Percentiles rank a stretch among this genome's conserved stretches.
Conservation (phyloP, 148 eudicot species). For the Cornus kousa region DNA sequence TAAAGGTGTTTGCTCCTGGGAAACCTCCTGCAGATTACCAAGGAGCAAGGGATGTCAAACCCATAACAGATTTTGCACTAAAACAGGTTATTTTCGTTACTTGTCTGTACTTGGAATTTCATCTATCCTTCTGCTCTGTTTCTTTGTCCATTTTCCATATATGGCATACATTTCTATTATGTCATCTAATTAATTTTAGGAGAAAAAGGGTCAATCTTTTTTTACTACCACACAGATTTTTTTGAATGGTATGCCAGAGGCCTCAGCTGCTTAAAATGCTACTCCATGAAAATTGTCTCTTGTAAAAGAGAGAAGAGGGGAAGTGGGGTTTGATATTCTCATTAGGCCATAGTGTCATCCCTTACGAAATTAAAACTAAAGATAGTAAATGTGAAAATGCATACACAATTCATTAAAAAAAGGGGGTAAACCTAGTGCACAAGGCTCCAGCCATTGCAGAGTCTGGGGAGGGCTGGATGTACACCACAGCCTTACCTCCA, state of each 20-base stretch:
- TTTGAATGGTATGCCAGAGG: not conserved
- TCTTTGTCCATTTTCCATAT: not conserved
- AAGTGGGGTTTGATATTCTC: no score
- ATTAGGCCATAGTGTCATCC: not conserved
- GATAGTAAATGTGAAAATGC: not conserved
- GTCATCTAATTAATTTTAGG: not conserved
- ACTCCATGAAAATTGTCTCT: not conserved
- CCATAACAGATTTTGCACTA: constrained; percentile 75
- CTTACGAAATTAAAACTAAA: not conserved
- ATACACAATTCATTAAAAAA: no score
- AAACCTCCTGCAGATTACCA: constrained; percentile 81
- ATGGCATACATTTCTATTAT: not conserved
- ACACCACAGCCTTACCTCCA: no score
- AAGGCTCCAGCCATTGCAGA: no score
- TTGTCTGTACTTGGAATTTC: not conserved
- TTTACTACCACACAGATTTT: not conserved
- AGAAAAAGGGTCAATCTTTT: not conserved
- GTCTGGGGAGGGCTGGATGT: no score
- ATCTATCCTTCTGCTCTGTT: not conserved
- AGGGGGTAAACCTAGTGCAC: no score
- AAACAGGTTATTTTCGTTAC: constrained; percentile 50
- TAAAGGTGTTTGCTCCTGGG: constrained; percentile 89
- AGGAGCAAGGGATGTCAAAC: constrained; percentile 90
- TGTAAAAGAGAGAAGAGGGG: not conserved
- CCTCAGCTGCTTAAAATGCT: not conserved